Evolutionary conservation across 2,329 filamentous ascomycete species (phyloP).

Genomic region (Chrysoporthe deuterocubensis): DNA sequence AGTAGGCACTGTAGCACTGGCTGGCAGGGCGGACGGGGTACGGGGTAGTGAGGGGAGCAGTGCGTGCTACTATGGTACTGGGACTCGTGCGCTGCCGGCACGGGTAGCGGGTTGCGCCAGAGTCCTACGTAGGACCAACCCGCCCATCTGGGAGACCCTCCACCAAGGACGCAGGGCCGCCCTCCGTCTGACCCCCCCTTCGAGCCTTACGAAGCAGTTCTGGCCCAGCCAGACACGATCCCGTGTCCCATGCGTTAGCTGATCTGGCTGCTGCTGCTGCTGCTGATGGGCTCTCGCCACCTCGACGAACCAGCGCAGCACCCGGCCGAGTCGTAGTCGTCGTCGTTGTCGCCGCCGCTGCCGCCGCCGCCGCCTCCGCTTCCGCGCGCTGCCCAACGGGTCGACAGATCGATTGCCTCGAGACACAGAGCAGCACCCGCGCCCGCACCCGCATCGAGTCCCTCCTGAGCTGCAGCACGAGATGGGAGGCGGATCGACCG

Average conservation of each 20-base stretch:
- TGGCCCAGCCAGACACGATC: background rate
- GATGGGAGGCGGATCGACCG: constrained; percentile 24
- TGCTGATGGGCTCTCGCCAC: constrained; percentile 12
- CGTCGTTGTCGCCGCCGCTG: background rate
- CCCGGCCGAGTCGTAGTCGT: background rate
- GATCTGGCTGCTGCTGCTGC: background rate
- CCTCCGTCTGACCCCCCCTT: background rate
- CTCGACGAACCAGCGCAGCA: constrained; percentile 2
- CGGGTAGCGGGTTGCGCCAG: background rate
- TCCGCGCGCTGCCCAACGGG: background rate
- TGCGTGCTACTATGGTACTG: too few relatives aligned
- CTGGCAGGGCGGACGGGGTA: too few relatives aligned
- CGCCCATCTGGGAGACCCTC: background rate
- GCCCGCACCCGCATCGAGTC: background rate
- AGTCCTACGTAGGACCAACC: constrained; percentile 6
- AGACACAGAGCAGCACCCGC: background rate
- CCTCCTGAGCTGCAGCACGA: background rate
- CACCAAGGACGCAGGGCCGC: background rate
- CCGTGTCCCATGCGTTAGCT: too few relatives aligned
- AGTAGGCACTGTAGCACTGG: too few relatives aligned
- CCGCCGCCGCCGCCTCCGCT: background rate
- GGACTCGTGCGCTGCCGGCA: background rate
- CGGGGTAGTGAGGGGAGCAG: too few relatives aligned
- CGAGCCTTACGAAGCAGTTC: background rate
- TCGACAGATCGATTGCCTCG: background rate